phyloP scores from a whole-genome alignment of 176 grass and related monocot species.

The Zizania latifolia region DNA sequence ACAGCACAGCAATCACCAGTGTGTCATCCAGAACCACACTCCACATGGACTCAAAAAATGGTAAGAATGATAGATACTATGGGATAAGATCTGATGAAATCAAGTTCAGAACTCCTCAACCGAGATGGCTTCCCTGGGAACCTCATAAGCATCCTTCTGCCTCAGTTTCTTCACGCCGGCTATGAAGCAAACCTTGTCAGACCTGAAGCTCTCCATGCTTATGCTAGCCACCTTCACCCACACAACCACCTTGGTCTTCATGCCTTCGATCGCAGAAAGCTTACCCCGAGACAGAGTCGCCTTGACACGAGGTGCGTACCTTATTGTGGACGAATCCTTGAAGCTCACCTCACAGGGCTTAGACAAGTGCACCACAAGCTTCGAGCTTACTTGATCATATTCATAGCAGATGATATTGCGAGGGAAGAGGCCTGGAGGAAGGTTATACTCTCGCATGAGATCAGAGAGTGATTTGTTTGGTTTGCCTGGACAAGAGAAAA shows the following conservation, averaged over 20 bases:
- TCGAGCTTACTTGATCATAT: constrained; percentile 67
- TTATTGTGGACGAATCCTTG: constrained; percentile 67
- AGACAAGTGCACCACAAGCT: constrained; percentile 78
- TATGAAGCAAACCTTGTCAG: constrained; percentile 86
- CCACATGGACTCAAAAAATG: constrained; percentile 33
- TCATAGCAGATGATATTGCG: constrained; percentile 95
- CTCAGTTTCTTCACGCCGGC: constrained; percentile 91
- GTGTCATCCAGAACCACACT: constrained; percentile 16
- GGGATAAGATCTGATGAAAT: neutral
- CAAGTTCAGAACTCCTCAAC: constrained; percentile 69
- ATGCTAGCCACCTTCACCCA: constrained; percentile 89
- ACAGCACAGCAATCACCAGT: constrained; percentile 10
- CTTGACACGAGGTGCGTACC: constrained; percentile 72
- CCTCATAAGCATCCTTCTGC: constrained; percentile 78
- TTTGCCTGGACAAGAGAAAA: constrained; percentile 48
- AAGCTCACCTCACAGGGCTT: constrained; percentile 80
- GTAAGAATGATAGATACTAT: constrained; percentile 16
- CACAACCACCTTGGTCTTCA: constrained; percentile 88
- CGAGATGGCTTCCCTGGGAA: constrained; percentile 56
- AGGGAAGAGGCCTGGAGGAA: constrained; percentile 82
- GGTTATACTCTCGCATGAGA: constrained; percentile 73
- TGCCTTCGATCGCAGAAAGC: constrained; percentile 69
- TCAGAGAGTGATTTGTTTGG: constrained; percentile 65
- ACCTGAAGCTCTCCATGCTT: constrained; percentile 70
- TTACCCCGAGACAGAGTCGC: constrained; percentile 65